Percentiles rank a stretch among this genome's conserved stretches.
These are phyloP conservation scores for Pestalotiopsis sp. DNA, from an alignment of 2,329 filamentous ascomycete genomes.

Conservation along the genomic window DNA sequence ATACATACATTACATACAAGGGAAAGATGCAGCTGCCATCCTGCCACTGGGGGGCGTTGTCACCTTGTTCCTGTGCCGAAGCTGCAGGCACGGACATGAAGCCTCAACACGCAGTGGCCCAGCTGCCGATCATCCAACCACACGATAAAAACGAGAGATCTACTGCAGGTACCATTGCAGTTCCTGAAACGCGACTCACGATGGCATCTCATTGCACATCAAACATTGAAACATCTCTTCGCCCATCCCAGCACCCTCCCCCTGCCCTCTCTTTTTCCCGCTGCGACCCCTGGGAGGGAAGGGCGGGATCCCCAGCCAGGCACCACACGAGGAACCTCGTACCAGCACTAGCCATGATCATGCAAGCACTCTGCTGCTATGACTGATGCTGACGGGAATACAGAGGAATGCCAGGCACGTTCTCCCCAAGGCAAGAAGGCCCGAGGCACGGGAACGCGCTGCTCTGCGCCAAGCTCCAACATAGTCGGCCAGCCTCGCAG, in stretches of 20 bases:
- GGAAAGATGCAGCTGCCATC: not conserved
- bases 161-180: slow-evolving; percentile 7
- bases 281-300: not conserved
- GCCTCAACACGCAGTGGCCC: not conserved
- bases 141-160: not conserved
- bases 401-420: not conserved
- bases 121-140: slow-evolving; percentile 1
- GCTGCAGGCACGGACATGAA: slow-evolving; percentile 7
- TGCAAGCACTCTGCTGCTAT: not conserved
- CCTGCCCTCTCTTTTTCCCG: not conserved
- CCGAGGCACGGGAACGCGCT: not conserved
- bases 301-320: not conserved
- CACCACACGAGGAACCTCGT: not conserved
- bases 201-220: slow-evolving; percentile 12
- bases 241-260: not conserved
- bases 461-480: not conserved
- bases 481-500: not conserved
- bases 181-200: slow-evolving; percentile 13
- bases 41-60: not conserved
- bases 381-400: not conserved
- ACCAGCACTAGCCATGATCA: slow-evolving; percentile 1
- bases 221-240: slow-evolving; percentile 11
- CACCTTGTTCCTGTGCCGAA: not conserved
- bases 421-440: not conserved
- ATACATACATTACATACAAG: not conserved